phyloP scores from a whole-genome alignment of 2,329 filamentous ascomycete genomes.

The Paecilomyces sp. region DNA sequence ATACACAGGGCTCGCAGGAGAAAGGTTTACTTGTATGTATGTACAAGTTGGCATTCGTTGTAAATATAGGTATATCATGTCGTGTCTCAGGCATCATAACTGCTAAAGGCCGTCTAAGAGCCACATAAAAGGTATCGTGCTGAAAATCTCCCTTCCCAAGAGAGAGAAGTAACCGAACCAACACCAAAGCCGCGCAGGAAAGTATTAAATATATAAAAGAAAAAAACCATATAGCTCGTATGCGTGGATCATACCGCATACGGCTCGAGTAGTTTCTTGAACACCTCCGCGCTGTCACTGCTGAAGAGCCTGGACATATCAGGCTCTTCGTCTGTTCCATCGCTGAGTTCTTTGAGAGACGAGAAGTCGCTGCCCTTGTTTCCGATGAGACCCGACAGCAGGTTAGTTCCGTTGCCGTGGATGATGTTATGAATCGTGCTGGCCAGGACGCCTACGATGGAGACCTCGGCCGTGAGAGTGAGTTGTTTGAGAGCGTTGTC shows the following conservation, averaged over 20 bases:
- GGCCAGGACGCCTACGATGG: constrained; percentile 17
- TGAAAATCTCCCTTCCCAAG: background rate
- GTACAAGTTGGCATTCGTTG: background rate
- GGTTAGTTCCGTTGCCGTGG: background rate
- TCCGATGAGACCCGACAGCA: background rate
- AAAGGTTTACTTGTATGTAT: too few species aligned
- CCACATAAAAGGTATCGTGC: background rate
- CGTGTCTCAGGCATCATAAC: background rate
- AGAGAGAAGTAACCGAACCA: background rate
- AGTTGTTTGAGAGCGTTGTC: constrained; percentile 24
- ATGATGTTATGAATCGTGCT: constrained; percentile 19
- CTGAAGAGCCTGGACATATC: background rate
- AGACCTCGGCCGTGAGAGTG: constrained; percentile 20
- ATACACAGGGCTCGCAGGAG: too few species aligned
- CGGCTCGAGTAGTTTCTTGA: background rate
- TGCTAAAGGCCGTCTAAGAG: background rate
- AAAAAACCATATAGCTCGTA: background rate
- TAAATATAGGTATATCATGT: background rate
- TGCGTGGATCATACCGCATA: background rate
- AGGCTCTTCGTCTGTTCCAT: background rate
- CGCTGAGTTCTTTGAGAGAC: too few species aligned
- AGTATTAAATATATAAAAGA: background rate
- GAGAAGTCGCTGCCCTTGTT: too few species aligned
- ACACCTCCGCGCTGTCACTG: background rate
- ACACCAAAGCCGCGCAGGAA: background rate